Conservation (phyloP, 805 yeast species). For the Candida chilensis region DNA sequence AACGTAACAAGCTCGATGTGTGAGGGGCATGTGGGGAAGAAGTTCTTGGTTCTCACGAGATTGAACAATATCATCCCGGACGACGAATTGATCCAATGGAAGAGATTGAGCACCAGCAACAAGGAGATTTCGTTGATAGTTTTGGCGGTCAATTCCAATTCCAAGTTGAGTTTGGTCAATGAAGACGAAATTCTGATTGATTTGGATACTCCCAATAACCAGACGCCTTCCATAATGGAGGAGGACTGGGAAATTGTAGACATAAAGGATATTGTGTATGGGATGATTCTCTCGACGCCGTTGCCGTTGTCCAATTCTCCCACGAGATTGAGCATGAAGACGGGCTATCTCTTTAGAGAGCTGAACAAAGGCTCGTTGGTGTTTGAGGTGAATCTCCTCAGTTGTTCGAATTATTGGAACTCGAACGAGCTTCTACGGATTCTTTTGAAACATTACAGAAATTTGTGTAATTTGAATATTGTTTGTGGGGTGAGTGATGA, state of each 20-base stretch:
- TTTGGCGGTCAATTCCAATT: slow-evolving; percentile 53
- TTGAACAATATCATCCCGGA: slow-evolving; percentile 70
- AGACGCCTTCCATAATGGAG: no score
- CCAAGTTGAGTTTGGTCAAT: slow-evolving; percentile 23
- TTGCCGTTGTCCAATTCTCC: slow-evolving; percentile 66
- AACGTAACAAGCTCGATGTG: slow-evolving; percentile 39
- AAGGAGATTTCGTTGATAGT: slow-evolving; percentile 55
- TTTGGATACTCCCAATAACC: no score
- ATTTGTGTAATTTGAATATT: slow-evolving; percentile 15
- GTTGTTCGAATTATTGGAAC: slow-evolving; percentile 50
- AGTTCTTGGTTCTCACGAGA: slow-evolving; percentile 59
- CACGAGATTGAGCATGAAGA: slow-evolving; percentile 57
- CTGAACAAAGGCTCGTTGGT: slow-evolving; percentile 14
- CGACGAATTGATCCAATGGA: slow-evolving; percentile 76
- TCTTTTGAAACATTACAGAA: slow-evolving; percentile 52
- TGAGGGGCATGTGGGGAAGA: slow-evolving; percentile 36
- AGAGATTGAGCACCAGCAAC: slow-evolving; percentile 49
- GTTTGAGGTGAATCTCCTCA: slow-evolving; percentile 59
- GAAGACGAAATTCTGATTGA: no score
- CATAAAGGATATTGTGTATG: slow-evolving; percentile 41
- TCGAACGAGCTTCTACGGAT: slow-evolving; percentile 42
- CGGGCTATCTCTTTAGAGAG: slow-evolving; percentile 56
- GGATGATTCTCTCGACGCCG: slow-evolving; percentile 48
- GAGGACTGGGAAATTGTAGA: slow-evolving; percentile 30
- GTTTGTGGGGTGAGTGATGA: slow-evolving; percentile 3